These are phyloP conservation scores for Madurella mycetomatis DNA, from an alignment of 2,329 filamentous ascomycete species.

Conservation along the genomic window DNA sequence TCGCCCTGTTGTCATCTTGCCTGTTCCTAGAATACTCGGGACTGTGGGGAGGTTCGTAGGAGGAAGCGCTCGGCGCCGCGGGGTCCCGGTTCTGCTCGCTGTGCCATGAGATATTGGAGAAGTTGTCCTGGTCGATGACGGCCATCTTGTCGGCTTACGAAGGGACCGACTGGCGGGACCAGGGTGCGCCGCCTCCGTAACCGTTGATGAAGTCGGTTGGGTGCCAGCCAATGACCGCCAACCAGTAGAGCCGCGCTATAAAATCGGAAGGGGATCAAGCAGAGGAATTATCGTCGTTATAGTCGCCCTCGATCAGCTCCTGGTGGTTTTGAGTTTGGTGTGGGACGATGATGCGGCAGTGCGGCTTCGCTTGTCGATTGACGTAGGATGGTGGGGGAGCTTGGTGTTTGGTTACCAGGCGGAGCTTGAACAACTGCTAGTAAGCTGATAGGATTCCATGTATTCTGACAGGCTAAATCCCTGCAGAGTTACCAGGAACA, in stretches of 20 bases:
- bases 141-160: conserved; percentile 34
- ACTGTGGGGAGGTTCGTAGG: conserved; percentile 27
- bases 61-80: conserved; percentile 25
- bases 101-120: conserved; percentile 77
- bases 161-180: conserved; percentile 7
- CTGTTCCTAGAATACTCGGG: conserved; percentile 38
- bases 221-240: background rate
- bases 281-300: background rate
- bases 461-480: no score
- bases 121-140: conserved; percentile 61
- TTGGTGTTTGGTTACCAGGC: no score
- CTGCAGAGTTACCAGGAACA: no score
- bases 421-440: no score
- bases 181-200: conserved; percentile 13
- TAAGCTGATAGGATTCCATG: no score
- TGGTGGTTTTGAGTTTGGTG: background rate
- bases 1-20: conserved; percentile 36
- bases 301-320: background rate
- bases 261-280: background rate
- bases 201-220: background rate
- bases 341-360: background rate
- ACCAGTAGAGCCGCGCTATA: background rate
- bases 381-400: conserved; percentile 16
- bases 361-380: conserved; percentile 5
- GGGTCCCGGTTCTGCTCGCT: conserved; percentile 52